phyloP scores from a whole-genome alignment of 805 yeast species.

The Wickerhamiella slavikovae region DNA sequence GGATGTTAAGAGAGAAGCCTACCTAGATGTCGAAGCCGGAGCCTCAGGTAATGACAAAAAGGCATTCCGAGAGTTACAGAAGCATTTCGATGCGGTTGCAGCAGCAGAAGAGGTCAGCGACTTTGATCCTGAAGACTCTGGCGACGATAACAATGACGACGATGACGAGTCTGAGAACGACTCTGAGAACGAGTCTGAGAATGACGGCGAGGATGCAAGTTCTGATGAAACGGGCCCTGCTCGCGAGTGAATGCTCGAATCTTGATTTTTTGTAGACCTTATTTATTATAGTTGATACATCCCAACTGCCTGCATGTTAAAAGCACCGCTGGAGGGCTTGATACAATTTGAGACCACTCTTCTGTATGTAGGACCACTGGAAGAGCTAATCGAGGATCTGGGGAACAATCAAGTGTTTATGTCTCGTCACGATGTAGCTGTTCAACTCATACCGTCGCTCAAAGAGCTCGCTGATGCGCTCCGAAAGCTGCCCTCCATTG shows the following conservation, averaged over 20 bases:
- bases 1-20: conserved; percentile 48
- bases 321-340: too few relatives aligned
- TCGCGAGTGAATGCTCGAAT: background rate
- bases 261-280: too few relatives aligned
- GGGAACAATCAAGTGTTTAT: too few relatives aligned
- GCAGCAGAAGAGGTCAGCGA: conserved; percentile 16
- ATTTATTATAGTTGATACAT: too few relatives aligned
- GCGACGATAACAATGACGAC: conserved; percentile 20
- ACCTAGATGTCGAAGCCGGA: conserved; percentile 66
- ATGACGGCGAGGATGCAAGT: conserved; percentile 20
- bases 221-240: conserved; percentile 12
- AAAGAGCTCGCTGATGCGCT: too few relatives aligned
- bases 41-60: conserved; percentile 72
- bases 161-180: conserved; percentile 25
- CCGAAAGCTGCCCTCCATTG: too few relatives aligned
- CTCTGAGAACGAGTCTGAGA: conserved; percentile 17
- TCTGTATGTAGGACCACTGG: too few relatives aligned
- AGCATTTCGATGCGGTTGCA: conserved; percentile 34
- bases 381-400: too few relatives aligned
- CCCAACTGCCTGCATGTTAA: too few relatives aligned
- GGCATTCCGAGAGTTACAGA: conserved; percentile 46
- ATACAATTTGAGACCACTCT: too few relatives aligned
- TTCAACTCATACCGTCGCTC: too few relatives aligned
- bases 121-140: conserved; percentile 16
- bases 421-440: too few relatives aligned